A percentile compares a stretch with the other conserved stretches of the same genome.
Evolutionary conservation across 129 eudicot genomes (phyloP).

Genomic region (Flaveria robusta): DNA sequence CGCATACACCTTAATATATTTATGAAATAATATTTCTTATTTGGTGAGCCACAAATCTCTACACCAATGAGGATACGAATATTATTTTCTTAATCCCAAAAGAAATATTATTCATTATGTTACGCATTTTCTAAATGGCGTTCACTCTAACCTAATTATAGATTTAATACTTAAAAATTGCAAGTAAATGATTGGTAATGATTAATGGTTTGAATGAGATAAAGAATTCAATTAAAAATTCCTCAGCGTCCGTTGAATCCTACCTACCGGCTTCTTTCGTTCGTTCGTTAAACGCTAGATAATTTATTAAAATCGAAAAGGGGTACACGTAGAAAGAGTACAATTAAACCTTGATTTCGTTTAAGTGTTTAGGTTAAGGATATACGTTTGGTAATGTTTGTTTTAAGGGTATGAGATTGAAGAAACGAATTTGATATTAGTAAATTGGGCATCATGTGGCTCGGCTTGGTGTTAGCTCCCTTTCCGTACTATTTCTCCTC

Average conservation of each 20-base stretch:
- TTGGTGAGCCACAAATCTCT: not conserved
- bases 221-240: slow-evolving; percentile 5
- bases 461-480: too few species aligned
- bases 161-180: slow-evolving; percentile 20
- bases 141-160: slow-evolving; percentile 25
- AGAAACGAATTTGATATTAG: not conserved
- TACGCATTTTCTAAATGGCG: not conserved
- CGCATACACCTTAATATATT: too few species aligned
- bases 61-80: not conserved
- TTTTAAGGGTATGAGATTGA: not conserved
- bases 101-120: not conserved
- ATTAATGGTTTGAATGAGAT: slow-evolving; percentile 23
- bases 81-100: not conserved
- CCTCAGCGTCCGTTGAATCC: slow-evolving; percentile 31
- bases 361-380: not conserved
- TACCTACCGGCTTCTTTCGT: slow-evolving; percentile 24
- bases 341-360: not conserved
- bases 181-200: slow-evolving; percentile 38
- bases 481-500: too few species aligned
- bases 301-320: not conserved
- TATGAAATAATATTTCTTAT: not conserved
- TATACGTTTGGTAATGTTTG: not conserved
- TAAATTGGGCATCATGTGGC: too few species aligned
- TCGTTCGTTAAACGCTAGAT: slow-evolving; percentile 1
- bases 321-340: not conserved